These are phyloP conservation scores for Acanthamoeba polyphaga DNA, from an alignment of 208 protist genomes.

Conservation along the genomic window DNA sequence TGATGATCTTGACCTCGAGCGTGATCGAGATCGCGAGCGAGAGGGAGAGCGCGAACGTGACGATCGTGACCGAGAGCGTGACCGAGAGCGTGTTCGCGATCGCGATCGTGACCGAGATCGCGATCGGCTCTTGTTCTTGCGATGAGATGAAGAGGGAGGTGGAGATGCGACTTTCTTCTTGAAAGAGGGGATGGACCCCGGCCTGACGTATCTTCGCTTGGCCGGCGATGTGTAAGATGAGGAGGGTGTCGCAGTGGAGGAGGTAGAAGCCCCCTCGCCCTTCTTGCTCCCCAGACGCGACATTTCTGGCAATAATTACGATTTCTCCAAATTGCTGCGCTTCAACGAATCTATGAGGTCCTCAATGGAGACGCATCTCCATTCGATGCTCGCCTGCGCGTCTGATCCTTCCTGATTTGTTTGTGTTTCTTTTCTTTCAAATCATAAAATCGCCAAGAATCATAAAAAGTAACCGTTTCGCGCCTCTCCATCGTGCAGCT, in stretches of 20 bases:
- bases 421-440: neutral
- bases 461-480: neutral
- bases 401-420: neutral
- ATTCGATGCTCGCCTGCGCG: neutral
- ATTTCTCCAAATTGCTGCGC: neutral
- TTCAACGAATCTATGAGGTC: neutral
- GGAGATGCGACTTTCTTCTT: neutral
- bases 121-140: neutral
- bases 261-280: neutral
- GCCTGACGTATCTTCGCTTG: neutral
- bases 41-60: neutral
- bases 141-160: neutral
- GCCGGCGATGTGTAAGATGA: neutral
- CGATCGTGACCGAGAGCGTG: neutral
- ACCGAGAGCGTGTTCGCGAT: neutral
- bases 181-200: slow-evolving; percentile 10
- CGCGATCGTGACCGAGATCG: neutral
- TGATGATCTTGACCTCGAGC: neutral
- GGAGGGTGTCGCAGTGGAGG: neutral
- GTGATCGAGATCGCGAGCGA: neutral
- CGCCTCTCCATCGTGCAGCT: neutral
- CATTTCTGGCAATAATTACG: neutral
- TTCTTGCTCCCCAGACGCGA: neutral
- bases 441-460: neutral
- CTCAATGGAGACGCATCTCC: neutral